These are phyloP conservation scores for Fagus crenata DNA, from an alignment of 306 rosid genomes.

Conservation along the genomic window DNA sequence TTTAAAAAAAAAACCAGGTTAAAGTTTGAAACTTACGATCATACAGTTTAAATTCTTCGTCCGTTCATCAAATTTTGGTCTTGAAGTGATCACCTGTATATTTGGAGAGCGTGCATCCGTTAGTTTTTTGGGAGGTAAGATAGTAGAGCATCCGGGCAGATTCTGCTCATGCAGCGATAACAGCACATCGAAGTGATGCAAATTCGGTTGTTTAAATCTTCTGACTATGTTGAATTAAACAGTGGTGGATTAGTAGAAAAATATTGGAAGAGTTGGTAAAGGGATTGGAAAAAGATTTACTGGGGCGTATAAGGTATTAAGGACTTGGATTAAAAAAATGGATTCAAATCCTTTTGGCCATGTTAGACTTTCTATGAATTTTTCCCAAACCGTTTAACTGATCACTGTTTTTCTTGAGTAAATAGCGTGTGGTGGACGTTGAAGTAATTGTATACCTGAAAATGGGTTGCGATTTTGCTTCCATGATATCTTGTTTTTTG, in stretches of 20 bases:
- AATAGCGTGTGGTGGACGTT: neutral
- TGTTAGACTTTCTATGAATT: neutral
- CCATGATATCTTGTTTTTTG: neutral
- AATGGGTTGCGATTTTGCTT: neutral
- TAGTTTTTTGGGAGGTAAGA: neutral
- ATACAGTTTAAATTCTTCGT: conserved; percentile 7
- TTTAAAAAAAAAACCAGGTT: no score
- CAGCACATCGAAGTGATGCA: neutral
- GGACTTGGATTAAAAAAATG: neutral
- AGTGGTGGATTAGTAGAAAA: neutral
- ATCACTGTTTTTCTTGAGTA: neutral
- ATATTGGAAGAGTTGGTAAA: neutral
- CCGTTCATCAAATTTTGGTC: neutral
- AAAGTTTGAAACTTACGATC: no score
- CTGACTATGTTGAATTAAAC: neutral
- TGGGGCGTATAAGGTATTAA: no score
- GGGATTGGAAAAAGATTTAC: neutral
- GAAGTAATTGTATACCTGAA: neutral
- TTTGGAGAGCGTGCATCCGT: neutral
- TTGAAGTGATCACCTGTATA: neutral
- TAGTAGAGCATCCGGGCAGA: neutral
- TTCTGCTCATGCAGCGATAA: neutral
- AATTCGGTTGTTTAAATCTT: neutral
- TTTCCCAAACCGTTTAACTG: neutral
- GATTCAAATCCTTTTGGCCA: neutral